phyloP scores from a whole-genome alignment of 208 protist genomes.

The Trypanosoma congolense region DNA sequence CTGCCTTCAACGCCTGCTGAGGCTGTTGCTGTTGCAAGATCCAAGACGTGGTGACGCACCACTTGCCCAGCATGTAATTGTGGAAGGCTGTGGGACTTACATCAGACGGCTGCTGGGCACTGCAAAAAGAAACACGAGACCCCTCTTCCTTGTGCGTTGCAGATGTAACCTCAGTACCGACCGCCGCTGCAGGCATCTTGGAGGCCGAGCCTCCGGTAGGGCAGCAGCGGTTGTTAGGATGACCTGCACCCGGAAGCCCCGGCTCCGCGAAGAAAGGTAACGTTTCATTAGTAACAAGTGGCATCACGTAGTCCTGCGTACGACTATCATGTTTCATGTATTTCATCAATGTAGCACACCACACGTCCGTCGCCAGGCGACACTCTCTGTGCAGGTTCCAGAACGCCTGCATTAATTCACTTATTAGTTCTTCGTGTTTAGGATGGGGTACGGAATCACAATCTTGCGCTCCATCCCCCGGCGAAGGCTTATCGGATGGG shows the following conservation, averaged over 20 bases:
- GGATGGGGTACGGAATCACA: not conserved
- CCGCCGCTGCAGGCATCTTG: not conserved
- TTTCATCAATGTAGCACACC: slow-evolving; percentile 21
- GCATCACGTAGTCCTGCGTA: slow-evolving; percentile 18
- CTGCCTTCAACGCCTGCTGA: not conserved
- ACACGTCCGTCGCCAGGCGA: slow-evolving; percentile 32
- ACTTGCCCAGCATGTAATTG: slow-evolving; percentile 34
- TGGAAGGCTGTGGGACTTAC: slow-evolving; percentile 30
- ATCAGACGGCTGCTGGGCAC: slow-evolving; percentile 11
- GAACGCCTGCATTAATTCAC: slow-evolving; percentile 34
- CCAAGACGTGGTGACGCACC: slow-evolving; percentile 28
- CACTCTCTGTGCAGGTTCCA: slow-evolving; percentile 26
- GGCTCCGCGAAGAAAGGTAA: slow-evolving; percentile 11
- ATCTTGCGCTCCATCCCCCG: not conserved
- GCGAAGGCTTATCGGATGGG: not conserved
- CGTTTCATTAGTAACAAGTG: slow-evolving; percentile 21
- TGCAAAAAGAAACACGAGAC: not conserved
- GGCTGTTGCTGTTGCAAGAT: slow-evolving; percentile 15
- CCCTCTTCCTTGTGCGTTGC: not conserved
- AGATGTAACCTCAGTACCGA: not conserved
- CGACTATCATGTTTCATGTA: slow-evolving; percentile 26
- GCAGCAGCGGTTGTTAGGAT: not conserved
- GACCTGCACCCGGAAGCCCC: not conserved
- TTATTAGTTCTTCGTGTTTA: slow-evolving; percentile 9
- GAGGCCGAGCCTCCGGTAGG: not conserved